A percentile compares a stretch with the other conserved stretches of the same genome.
Conservation (phyloP, 2,329 filamentous ascomycete genomes). For the Coniochaeta sp. region DNA sequence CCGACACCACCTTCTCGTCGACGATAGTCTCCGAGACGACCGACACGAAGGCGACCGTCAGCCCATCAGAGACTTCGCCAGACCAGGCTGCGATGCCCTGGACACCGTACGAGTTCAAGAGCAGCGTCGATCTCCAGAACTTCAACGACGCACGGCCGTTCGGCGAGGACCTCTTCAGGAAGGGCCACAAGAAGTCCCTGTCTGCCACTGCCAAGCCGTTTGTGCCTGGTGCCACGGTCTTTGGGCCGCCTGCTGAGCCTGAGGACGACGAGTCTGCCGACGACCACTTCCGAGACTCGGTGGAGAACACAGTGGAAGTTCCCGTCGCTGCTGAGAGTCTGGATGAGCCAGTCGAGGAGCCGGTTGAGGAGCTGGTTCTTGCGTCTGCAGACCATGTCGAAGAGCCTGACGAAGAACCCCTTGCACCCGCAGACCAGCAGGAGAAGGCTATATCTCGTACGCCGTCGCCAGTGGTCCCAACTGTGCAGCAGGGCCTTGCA, state of each 20-base stretch:
- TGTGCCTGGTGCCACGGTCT: constrained; percentile 33
- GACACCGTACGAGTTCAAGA: constrained; percentile 55
- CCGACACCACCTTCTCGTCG: constrained; percentile 48
- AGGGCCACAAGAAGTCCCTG: constrained; percentile 48
- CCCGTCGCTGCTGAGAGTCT: constrained; percentile 2
- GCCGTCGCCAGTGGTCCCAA: neutral
- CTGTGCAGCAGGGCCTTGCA: constrained; percentile 15
- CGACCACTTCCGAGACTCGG: constrained; percentile 6
- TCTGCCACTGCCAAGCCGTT: constrained; percentile 69
- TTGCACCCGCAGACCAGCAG: neutral
- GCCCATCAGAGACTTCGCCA: constrained; percentile 45
- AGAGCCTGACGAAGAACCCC: constrained; percentile 17
- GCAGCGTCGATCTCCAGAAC: constrained; percentile 34
- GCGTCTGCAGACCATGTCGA: constrained; percentile 1
- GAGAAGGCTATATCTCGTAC: neutral
- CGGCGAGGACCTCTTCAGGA: constrained; percentile 34
- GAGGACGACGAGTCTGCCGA: constrained; percentile 13
- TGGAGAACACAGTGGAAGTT: neutral
- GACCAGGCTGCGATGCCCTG: constrained; percentile 43
- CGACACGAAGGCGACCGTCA: constrained; percentile 46
- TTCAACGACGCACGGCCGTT: constrained; percentile 47
- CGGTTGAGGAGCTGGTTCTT: constrained; percentile 13
- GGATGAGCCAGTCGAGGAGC: constrained; percentile 12
- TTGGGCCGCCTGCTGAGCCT: constrained; percentile 14
- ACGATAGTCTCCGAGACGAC: constrained; percentile 41